Conservation (phyloP, 371 early-diverging fungal species). For the Apophysomyces sp. region DNA sequence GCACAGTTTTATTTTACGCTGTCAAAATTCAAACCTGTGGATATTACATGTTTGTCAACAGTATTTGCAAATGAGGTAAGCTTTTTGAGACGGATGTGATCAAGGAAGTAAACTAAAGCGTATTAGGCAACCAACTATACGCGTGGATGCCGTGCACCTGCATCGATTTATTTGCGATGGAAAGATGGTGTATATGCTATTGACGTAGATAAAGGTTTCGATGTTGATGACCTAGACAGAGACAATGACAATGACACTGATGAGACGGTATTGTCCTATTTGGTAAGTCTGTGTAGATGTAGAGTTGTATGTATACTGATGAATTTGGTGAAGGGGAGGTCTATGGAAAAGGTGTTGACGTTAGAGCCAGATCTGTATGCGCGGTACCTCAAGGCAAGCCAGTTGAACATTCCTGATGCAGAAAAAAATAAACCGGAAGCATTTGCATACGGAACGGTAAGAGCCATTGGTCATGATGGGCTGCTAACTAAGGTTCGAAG, state of each 20-base stretch:
- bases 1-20: constrained; percentile 81
- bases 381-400: constrained; percentile 58
- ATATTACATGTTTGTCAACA: constrained; percentile 60
- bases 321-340: constrained; percentile 62
- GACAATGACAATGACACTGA: constrained; percentile 75
- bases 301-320: not conserved
- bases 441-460: constrained; percentile 49
- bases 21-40: constrained; percentile 64
- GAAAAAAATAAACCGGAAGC: constrained; percentile 52
- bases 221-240: constrained; percentile 60
- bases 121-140: constrained; percentile 58
- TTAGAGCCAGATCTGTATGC: constrained; percentile 63
- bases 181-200: constrained; percentile 80
- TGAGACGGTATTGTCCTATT: constrained; percentile 60
- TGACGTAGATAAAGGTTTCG: constrained; percentile 81
- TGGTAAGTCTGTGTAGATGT: constrained; percentile 43
- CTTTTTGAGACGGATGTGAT: not conserved
- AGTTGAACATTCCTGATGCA: constrained; percentile 30
- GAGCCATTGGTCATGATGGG: not conserved
- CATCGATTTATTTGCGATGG: constrained; percentile 61
- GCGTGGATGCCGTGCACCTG: constrained; percentile 56
- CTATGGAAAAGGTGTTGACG: constrained; percentile 85
- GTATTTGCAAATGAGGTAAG: constrained; percentile 58
- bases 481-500: not conserved
- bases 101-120: not conserved